Percentiles rank a stretch among this genome's conserved stretches.
Evolutionary conservation across 2,329 filamentous ascomycete genomes (phyloP).

Genomic region (Pseudonectria foliicola): DNA sequence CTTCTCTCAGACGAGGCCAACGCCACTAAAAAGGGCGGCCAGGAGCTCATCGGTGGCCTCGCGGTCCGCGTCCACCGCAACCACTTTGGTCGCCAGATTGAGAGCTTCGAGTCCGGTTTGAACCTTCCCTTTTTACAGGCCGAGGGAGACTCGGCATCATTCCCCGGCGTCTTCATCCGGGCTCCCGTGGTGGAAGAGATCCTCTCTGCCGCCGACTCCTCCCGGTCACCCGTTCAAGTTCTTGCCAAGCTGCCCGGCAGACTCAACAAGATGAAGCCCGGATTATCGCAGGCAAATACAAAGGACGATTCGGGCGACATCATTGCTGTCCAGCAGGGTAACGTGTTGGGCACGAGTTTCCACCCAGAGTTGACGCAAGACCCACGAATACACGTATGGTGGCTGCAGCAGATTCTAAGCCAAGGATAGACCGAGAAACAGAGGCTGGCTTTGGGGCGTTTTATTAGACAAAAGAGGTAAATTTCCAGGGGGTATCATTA

Average conservation of each 20-base stretch:
- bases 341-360: conserved; percentile 91
- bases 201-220: conserved; percentile 34
- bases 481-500: neutral
- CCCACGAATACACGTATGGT: conserved; percentile 86
- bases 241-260: conserved; percentile 43
- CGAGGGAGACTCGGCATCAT: conserved; percentile 32
- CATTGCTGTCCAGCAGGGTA: conserved; percentile 81
- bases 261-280: conserved; percentile 30
- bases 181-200: conserved; percentile 88
- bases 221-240: conserved; percentile 36
- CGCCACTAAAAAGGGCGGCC: conserved; percentile 80
- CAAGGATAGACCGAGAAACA: conserved; percentile 7
- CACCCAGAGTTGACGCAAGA: conserved; percentile 91
- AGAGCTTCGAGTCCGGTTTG: conserved; percentile 77
- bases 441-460: conserved; percentile 1
- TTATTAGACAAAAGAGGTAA: conserved; percentile 1
- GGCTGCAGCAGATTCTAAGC: conserved; percentile 61
- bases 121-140: conserved; percentile 61
- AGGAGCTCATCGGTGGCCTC: conserved; percentile 87
- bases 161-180: conserved; percentile 84
- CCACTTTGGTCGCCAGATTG: conserved; percentile 87
- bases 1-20: conserved; percentile 83
- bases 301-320: conserved; percentile 60
- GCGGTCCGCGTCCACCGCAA: conserved; percentile 89
- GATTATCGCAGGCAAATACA: conserved; percentile 30